phyloP scores from a whole-genome alignment of 257 asterid species.

The Linderniella brevidens region DNA sequence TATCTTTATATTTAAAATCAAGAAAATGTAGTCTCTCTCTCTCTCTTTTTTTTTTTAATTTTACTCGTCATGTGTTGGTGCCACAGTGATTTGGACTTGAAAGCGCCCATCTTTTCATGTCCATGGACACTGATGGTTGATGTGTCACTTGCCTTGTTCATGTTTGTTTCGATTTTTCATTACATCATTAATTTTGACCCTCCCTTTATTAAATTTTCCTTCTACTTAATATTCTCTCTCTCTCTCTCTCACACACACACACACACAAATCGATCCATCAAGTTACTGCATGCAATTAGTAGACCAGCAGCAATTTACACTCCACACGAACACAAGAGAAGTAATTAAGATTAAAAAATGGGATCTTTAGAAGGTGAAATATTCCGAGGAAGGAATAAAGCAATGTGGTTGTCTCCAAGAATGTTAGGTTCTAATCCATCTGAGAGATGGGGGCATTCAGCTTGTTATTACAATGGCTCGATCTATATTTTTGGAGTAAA shows the following conservation, averaged over 20 bases:
- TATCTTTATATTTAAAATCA: too few species aligned
- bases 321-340: background rate
- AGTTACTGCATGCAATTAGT: conserved; percentile 6
- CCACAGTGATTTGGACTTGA: conserved; percentile 85
- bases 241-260: conserved; percentile 10
- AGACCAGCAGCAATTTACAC: background rate
- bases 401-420: conserved; percentile 72
- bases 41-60: too few species aligned
- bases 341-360: conserved; percentile 15
- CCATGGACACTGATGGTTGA: conserved; percentile 88
- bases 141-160: conserved; percentile 67
- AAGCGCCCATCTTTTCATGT: conserved; percentile 99
- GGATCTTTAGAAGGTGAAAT: conserved; percentile 45
- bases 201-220: background rate
- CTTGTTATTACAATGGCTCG: conserved; percentile 62
- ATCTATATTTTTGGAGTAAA: conserved; percentile 76
- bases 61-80: conserved; percentile 19
- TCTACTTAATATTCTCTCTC: background rate
- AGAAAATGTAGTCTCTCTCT: too few species aligned
- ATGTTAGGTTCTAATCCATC: conserved; percentile 59
- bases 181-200: conserved; percentile 8
- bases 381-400: conserved; percentile 30
- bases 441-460: conserved; percentile 98
- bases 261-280: conserved; percentile 10
- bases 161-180: conserved; percentile 33